Percentiles rank a stretch among this genome's conserved stretches.
These are phyloP conservation scores for Tolypocladium tundrense DNA, from an alignment of 2,329 filamentous ascomycete species.

Conservation along the genomic window DNA sequence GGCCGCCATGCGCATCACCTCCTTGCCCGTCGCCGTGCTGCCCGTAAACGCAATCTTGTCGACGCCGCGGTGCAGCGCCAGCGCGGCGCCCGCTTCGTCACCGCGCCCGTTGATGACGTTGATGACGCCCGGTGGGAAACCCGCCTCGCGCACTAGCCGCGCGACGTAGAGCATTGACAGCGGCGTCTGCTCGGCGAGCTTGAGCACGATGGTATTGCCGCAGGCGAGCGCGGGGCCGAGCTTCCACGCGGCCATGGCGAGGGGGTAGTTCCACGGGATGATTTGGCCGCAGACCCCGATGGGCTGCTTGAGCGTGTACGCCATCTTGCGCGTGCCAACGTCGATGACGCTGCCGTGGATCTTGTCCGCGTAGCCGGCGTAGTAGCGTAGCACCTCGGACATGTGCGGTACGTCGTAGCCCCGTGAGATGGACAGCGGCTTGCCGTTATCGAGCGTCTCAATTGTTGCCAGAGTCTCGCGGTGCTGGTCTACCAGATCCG, in stretches of 20 bases:
- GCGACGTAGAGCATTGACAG: constrained; percentile 56
- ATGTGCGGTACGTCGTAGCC: constrained; percentile 50
- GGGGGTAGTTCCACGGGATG: constrained; percentile 63
- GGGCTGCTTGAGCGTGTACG: constrained; percentile 65
- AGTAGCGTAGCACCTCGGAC: constrained; percentile 51
- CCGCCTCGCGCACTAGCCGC: constrained; percentile 58
- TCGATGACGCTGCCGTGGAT: constrained; percentile 67
- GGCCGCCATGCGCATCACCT: constrained; percentile 69
- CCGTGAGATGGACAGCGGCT: constrained; percentile 52
- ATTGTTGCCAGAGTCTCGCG: constrained; percentile 35
- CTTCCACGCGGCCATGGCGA: constrained; percentile 49
- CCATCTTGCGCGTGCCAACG: constrained; percentile 58
- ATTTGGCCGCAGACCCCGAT: constrained; percentile 66
- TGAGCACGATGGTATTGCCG: constrained; percentile 54
- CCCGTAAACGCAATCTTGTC: constrained; percentile 77
- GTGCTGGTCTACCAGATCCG: constrained; percentile 59
- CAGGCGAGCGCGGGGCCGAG: constrained; percentile 60
- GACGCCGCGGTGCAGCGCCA: constrained; percentile 57
- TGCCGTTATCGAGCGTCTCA: constrained; percentile 77
- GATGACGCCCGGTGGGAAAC: constrained; percentile 68
- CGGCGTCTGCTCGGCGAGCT: constrained; percentile 59
- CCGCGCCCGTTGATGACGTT: constrained; percentile 69
- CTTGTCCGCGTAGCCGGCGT: constrained; percentile 71
- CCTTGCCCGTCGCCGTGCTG: constrained; percentile 58
- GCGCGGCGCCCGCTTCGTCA: constrained; percentile 54